These are phyloP conservation scores for Euclidium syriacum DNA, from an alignment of 345 rosid species.

Conservation along the genomic window DNA sequence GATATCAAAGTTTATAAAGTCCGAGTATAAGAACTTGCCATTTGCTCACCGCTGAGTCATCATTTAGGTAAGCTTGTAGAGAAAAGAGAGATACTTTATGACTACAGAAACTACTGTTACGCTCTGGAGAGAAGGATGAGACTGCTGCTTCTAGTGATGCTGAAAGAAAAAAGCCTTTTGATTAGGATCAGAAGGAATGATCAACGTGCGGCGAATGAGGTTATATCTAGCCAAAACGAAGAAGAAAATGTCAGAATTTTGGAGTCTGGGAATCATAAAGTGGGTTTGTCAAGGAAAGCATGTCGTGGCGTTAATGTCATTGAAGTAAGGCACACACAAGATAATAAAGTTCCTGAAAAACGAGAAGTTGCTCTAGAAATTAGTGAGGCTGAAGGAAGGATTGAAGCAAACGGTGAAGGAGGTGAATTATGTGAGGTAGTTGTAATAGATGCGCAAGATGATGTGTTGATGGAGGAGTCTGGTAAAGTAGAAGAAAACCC, in stretches of 20 bases:
- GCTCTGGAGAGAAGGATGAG: constrained; percentile 10
- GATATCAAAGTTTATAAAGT: constrained; percentile 25
- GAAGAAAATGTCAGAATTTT: not conserved
- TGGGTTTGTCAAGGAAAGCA: constrained; percentile 5
- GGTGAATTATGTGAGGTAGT: constrained; percentile 6
- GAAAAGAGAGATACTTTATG: constrained; percentile 32
- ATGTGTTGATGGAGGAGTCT: constrained; percentile 8
- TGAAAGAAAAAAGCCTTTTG: not conserved
- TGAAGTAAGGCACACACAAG: constrained; percentile 1
- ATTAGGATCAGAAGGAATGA: not conserved
- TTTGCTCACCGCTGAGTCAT: constrained; percentile 36
- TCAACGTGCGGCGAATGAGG: not conserved
- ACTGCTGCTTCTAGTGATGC: not conserved
- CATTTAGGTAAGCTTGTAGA: constrained; percentile 36
- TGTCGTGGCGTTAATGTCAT: not conserved
- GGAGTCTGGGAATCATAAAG: not conserved
- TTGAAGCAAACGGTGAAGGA: constrained; percentile 11
- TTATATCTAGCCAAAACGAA: not conserved
- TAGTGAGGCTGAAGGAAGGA: not conserved
- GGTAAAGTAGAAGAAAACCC: constrained; percentile 1
- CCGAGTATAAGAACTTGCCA: constrained; percentile 27
- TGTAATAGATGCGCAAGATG: not conserved
- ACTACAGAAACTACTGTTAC: constrained; percentile 21
- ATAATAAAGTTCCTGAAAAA: constrained; percentile 1
- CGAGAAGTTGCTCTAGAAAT: not conserved